phyloP scores from a whole-genome alignment of 78 protist species.

The Fonticula alba region DNA sequence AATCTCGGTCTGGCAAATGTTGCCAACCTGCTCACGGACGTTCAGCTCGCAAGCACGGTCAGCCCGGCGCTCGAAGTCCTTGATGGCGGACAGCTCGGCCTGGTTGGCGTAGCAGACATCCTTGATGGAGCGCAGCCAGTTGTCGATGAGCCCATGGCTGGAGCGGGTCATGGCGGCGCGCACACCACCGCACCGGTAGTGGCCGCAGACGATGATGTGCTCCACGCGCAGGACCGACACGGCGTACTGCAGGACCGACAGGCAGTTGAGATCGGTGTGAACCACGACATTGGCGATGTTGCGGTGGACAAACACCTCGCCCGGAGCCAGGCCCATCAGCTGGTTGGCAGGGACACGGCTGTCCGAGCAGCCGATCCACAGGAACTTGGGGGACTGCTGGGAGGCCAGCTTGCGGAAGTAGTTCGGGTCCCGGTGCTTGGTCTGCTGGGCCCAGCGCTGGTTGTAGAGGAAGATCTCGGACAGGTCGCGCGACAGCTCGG shows the following conservation, averaged over 20 bases:
- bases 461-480: constrained; percentile 10
- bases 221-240: constrained; percentile 54
- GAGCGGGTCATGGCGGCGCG: constrained; percentile 18
- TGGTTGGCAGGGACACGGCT: constrained; percentile 65
- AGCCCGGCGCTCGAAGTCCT: constrained; percentile 9
- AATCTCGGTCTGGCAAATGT: constrained; percentile 38
- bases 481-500: too few species aligned
- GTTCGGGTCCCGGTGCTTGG: constrained; percentile 35
- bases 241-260: constrained; percentile 60
- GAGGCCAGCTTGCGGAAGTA: constrained; percentile 26
- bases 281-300: constrained; percentile 69
- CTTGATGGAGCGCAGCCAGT: constrained; percentile 61
- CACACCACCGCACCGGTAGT: constrained; percentile 72
- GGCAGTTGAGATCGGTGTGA: constrained; percentile 46
- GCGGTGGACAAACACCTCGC: constrained; percentile 72
- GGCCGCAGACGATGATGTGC: constrained; percentile 76
- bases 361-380: constrained; percentile 83
- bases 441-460: constrained; percentile 28
- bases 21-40: constrained; percentile 21
- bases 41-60: constrained; percentile 54
- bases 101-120: constrained; percentile 29
- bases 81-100: constrained; percentile 10
- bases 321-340: constrained; percentile 39
- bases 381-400: constrained; percentile 41
- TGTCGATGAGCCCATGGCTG: constrained; percentile 42